Evolutionary conservation across 768 basidiomycete genomes (phyloP), one percentile per base, ranked within the genome.

Genomic region (Sporobolomyces roseus): DNA sequence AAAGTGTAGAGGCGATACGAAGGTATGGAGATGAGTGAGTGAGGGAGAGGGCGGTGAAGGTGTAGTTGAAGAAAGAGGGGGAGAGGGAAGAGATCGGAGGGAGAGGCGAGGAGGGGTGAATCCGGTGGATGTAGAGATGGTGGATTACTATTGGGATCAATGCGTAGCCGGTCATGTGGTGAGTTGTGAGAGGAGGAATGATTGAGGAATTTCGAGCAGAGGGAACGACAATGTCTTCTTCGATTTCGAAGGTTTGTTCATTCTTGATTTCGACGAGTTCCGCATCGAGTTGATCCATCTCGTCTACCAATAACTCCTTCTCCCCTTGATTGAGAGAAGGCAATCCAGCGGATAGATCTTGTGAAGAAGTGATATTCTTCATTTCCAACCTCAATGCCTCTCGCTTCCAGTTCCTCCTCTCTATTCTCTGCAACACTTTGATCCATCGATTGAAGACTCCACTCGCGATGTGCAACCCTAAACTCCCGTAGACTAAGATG

Each of bases 51-150:
- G 68, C n/a, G 25, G 68, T 56, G 65, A 69, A 74, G 16, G 69
- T 58, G 68, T 76, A 76, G 46, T 53, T 58, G 56, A 76, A 59
- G 52, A 74, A 63, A 8, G 61, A 46, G 21, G 74, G 74, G 17
- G 75, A 74, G 17, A 75, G 55, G 41, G 66, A 50, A 9, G 56
- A 56, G 55, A 66, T 69, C 13, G 72, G 67, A 2, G 74, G 70
- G 3, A 70, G 35, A 27, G 66, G 65, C 25, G 58, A 64, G 4
- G 70, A 41, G 16, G 74, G 75, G 25, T 74, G 63, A 25, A 71
- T 53, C 9, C 75, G 75, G 63, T 76, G 75, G 1, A 71, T 23
- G 60, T 60, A 70, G 29, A 49, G 45, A 55, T 76, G 75, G 30
- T 60, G 56, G 3, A 48, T 16, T 50, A 69, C 38, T 33, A 74